Conservation (phyloP, 192 early-diverging fungal species). For the Backusella westeae region DNA sequence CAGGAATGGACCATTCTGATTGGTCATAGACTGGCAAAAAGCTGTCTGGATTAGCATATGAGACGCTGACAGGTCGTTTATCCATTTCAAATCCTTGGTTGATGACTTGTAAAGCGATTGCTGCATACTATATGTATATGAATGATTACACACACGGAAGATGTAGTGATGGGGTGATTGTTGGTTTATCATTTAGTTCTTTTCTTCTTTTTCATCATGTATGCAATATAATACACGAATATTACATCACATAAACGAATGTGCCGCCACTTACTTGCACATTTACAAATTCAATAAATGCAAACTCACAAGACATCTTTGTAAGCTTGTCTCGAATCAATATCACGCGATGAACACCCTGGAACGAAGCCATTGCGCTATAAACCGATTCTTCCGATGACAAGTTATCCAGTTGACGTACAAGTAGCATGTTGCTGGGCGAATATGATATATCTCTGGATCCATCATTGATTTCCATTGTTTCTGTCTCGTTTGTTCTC, state of each 20-base stretch:
- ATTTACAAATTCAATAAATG: conserved; percentile 58
- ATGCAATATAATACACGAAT: background rate
- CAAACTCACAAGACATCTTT: conserved; percentile 61
- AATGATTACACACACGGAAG: background rate
- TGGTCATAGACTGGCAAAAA: conserved; percentile 63
- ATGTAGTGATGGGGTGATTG: background rate
- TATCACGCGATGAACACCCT: conserved; percentile 41
- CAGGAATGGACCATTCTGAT: conserved; percentile 54
- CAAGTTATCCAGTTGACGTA: conserved; percentile 57
- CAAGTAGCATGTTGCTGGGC: conserved; percentile 54
- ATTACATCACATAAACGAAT: background rate
- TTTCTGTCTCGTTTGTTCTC: conserved; percentile 24
- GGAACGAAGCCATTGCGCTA: conserved; percentile 18
- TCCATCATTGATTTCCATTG: conserved; percentile 56
- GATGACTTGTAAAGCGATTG: conserved; percentile 30
- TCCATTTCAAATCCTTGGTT: conserved; percentile 43
- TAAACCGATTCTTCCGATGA: conserved; percentile 57
- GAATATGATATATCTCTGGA: conserved; percentile 49
- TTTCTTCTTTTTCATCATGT: background rate
- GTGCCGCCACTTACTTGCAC: conserved; percentile 35
- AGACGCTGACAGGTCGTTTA: conserved; percentile 35
- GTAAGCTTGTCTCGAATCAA: conserved; percentile 57
- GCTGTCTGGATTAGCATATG: conserved; percentile 54
- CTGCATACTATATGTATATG: conserved; percentile 26
- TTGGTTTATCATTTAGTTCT: background rate